Base-by-base conservation (phyloP, 768 basidiomycete species). In the Grammothele lineata region DNA sequence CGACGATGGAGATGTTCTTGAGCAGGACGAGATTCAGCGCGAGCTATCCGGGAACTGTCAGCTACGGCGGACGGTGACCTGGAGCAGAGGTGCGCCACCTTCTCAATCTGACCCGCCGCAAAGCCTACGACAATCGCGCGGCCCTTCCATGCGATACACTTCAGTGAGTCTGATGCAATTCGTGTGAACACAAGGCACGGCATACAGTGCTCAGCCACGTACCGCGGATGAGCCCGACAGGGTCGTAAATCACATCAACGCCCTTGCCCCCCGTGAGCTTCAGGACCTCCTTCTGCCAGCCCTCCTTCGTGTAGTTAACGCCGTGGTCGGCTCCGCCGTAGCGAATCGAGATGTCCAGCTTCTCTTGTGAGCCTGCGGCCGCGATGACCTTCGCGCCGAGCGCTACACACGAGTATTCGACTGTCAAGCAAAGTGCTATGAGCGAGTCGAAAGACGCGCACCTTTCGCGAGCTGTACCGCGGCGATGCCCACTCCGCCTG, bases 371-470 rank as follows among this genome's bases (percentile, higher is more conserved):
- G 22, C 90, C 81, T 18, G 90, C 92, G 0, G 93, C 94, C 0
- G 92, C 96, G 56, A 99, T 97, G 18, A 99, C 96, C 57, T 80
- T 91, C 32, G 90, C 94, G 21, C 93, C 95, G 38, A 96, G 74
- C 7, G 77, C 93, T 43, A 33, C 40, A 10, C 32, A n/a, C n/a
- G 33, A 32, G 17, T 37, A 4, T 23, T 26, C 22, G 40, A 18
- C 3, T 7, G 8, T 7, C 27, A 30, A 14, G 27, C 27, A 30
- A 30, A 30, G 8, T 14, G n/a, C 15, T 32, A 9, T 27, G 17
- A 22, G 30, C 5, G 40, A 18, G 22, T 37, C 35, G 8, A 36
- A 36, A 7, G 9, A n/a, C 35, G 53, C 62, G 30, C 26, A 89
- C 91, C 83, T 77, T 96, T 96, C 18, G 92, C 94, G 44, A 97